phyloP scores from a whole-genome alignment of 257 asterid species.

The Schizonepeta tenuifolia region DNA sequence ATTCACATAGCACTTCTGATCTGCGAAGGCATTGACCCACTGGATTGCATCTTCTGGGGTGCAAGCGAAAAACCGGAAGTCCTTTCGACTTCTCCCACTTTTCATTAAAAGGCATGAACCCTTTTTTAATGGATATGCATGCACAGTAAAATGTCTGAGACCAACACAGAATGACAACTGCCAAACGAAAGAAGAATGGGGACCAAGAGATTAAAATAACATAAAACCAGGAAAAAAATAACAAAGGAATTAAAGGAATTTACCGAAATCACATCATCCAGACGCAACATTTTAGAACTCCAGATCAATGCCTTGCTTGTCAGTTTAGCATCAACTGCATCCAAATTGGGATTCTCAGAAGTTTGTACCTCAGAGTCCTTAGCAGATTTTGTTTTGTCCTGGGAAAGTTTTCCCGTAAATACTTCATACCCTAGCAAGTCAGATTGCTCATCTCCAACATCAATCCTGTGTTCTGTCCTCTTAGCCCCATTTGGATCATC shows the following conservation, averaged over 20 bases:
- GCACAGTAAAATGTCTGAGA: slow-evolving; percentile 87
- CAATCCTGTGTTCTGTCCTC: slow-evolving; percentile 77
- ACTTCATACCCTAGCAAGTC: slow-evolving; percentile 90
- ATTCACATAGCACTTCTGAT: slow-evolving; percentile 95
- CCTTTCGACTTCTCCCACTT: slow-evolving; percentile 73
- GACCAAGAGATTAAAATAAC: slow-evolving; percentile 32
- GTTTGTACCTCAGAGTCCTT: slow-evolving; percentile 57
- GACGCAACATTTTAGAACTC: slow-evolving; percentile 68
- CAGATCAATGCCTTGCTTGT: slow-evolving; percentile 92
- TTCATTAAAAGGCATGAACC: slow-evolving; percentile 63
- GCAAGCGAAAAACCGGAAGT: slow-evolving; percentile 81
- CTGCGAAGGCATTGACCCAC: slow-evolving; percentile 97
- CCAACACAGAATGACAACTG: slow-evolving; percentile 93
- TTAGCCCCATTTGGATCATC: slow-evolving; percentile 57
- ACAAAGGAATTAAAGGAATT: slow-evolving; percentile 29
- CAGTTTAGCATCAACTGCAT: slow-evolving; percentile 80
- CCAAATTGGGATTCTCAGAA: slow-evolving; percentile 53
- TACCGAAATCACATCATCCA: slow-evolving; percentile 88
- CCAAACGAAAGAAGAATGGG: slow-evolving; percentile 35
- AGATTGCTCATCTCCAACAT: slow-evolving; percentile 89
- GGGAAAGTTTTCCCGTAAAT: slow-evolving; percentile 70
- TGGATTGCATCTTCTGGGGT: slow-evolving; percentile 85
- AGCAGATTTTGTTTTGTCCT: slow-evolving; percentile 57
- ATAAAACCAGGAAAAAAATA: slow-evolving; percentile 27
- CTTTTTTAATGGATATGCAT: slow-evolving; percentile 78